Evolutionary conservation across 768 basidiomycete species (phyloP).

Genomic region (Boletus huronensis): DNA sequence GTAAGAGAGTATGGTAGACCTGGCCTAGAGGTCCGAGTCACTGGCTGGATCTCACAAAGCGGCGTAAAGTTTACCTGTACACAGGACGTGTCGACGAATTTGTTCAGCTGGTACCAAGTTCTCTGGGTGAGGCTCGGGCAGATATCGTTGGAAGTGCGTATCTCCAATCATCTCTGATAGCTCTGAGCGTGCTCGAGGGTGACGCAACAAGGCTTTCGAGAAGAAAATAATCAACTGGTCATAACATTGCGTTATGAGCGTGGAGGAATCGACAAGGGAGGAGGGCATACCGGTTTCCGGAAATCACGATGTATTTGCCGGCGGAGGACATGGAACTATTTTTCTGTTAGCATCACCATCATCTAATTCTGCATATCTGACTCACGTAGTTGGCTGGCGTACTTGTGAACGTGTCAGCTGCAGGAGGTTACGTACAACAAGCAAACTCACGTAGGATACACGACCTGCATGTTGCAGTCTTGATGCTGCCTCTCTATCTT

Average conservation of each 20-base stretch:
- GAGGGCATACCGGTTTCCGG: conserved; percentile 81
- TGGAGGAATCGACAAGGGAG: background rate
- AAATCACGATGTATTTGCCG: conserved; percentile 97
- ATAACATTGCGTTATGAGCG: background rate
- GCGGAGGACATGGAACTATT: conserved; percentile 91
- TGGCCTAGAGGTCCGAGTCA: conserved; percentile 53
- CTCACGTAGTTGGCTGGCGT: conserved; percentile 91
- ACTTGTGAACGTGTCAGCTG: conserved; percentile 36
- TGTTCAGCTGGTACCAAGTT: conserved; percentile 74
- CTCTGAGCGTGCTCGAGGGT: conserved; percentile 85
- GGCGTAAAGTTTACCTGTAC: conserved; percentile 51
- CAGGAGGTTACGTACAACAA: background rate
- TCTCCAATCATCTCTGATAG: conserved; percentile 88
- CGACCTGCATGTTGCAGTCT: conserved; percentile 99
- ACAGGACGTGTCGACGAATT: conserved; percentile 89
- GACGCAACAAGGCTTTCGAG: conserved; percentile 93
- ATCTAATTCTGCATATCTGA: background rate
- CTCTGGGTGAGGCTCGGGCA: conserved; percentile 79
- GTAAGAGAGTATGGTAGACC: conserved; percentile 86
- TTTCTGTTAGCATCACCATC: conserved; percentile 11
- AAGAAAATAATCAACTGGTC: conserved; percentile 87
- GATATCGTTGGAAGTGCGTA: conserved; percentile 88
- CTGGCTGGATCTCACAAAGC: background rate
- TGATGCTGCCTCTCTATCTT: conserved; percentile 95
- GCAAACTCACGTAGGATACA: conserved; percentile 82